Evolutionary conservation across 345 rosid genomes (phyloP).

Genomic region (Ceriops tagal): DNA sequence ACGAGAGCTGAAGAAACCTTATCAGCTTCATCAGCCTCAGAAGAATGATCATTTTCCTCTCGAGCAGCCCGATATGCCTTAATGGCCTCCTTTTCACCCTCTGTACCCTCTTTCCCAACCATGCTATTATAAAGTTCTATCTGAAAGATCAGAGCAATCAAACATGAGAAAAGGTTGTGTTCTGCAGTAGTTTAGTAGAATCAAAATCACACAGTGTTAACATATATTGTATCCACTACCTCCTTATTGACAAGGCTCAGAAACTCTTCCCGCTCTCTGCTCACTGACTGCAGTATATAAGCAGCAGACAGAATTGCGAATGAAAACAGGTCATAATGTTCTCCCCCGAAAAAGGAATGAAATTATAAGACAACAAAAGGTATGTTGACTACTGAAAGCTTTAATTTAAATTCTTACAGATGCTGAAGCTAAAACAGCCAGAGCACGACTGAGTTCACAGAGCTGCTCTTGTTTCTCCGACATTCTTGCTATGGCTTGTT

Average conservation of each 20-base stretch:
- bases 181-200: not conserved
- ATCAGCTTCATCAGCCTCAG: slow-evolving; percentile 49
- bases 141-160: slow-evolving; percentile 38
- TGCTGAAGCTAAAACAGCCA: slow-evolving; percentile 90
- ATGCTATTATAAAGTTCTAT: slow-evolving; percentile 80
- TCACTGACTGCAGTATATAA: slow-evolving; percentile 66
- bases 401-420: slow-evolving; percentile 52
- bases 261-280: slow-evolving; percentile 86
- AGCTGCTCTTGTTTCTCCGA: slow-evolving; percentile 72
- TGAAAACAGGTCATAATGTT: not conserved
- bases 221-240: slow-evolving; percentile 36
- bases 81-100: slow-evolving; percentile 64
- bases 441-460: slow-evolving; percentile 75
- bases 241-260: slow-evolving; percentile 79
- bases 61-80: slow-evolving; percentile 84
- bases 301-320: slow-evolving; percentile 14
- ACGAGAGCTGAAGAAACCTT: slow-evolving; percentile 75
- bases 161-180: not conserved
- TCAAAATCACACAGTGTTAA: too few species aligned
- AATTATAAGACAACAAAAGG: not conserved
- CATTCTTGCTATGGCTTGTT: slow-evolving; percentile 66
- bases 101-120: slow-evolving; percentile 67
- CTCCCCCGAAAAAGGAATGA: not conserved
- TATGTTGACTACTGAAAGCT: slow-evolving; percentile 1
- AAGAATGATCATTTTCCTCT: slow-evolving; percentile 50